phyloP scores from a whole-genome alignment of 805 yeast species.

The Metschnikowia anglica region DNA sequence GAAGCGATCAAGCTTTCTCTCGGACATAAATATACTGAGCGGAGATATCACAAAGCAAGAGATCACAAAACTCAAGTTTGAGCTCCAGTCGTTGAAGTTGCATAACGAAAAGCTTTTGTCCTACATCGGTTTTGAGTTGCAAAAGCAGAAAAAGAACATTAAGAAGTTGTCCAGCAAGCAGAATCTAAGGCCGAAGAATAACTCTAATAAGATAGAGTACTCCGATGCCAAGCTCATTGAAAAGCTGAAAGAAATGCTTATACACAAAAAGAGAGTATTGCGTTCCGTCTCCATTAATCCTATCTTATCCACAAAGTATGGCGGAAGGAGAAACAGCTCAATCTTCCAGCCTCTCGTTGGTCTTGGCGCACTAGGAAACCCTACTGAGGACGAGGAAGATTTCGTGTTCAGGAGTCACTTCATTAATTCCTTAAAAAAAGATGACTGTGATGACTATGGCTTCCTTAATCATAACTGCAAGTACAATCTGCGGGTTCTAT shows the following conservation, averaged over 20 bases:
- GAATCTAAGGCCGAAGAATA: constrained; percentile 25
- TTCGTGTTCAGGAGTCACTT: constrained; percentile 21
- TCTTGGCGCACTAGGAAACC: constrained; percentile 7
- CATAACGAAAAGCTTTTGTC: constrained; percentile 58
- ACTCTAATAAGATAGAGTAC: constrained; percentile 36
- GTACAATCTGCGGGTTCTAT: constrained; percentile 15
- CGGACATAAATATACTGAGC: constrained; percentile 23
- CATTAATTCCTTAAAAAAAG: constrained; percentile 13
- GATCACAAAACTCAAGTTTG: constrained; percentile 51
- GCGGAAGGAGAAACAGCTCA: constrained; percentile 2
- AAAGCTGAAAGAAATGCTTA: constrained; percentile 46
- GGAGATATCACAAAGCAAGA: constrained; percentile 44
- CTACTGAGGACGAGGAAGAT: constrained; percentile 17
- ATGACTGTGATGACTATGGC: constrained; percentile 8
- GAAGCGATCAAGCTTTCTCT: constrained; percentile 31
- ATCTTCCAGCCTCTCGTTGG: constrained; percentile 15
- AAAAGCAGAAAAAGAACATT: constrained; percentile 45
- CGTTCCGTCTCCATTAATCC: constrained; percentile 38
- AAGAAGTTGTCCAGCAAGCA: constrained; percentile 40
- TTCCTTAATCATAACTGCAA: constrained; percentile 16
- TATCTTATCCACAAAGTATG: constrained; percentile 16
- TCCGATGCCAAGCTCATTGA: constrained; percentile 54
- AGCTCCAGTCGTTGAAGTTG: constrained; percentile 50
- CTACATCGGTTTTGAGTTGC: constrained; percentile 56
- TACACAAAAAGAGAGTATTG: constrained; percentile 43